phyloP scores from a whole-genome alignment of 2,329 filamentous ascomycete species.

The Stachybotrys chlorohalonatus region DNA sequence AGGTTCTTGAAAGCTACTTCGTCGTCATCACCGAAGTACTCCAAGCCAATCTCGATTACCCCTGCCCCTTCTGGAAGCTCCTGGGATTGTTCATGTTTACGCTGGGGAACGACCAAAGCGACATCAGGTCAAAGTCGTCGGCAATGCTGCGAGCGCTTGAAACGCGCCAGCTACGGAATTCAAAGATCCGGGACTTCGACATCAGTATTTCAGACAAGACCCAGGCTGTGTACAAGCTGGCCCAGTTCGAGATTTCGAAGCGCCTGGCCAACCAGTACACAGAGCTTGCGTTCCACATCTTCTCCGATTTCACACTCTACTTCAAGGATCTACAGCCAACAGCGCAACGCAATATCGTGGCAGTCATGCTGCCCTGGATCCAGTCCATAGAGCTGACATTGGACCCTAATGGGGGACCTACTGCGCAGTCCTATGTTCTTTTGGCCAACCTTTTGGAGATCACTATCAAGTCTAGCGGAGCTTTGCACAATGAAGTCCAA shows the following conservation, averaged over 20 bases:
- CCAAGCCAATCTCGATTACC: constrained; percentile 72
- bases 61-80: constrained; percentile 82
- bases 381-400: constrained; percentile 88
- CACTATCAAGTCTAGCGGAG: constrained; percentile 82
- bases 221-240: constrained; percentile 93
- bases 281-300: constrained; percentile 84
- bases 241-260: constrained; percentile 94
- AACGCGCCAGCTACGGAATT: constrained; percentile 66
- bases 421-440: constrained; percentile 86
- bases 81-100: constrained; percentile 84
- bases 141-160: constrained; percentile 74
- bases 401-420: constrained; percentile 85
- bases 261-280: constrained; percentile 80
- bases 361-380: constrained; percentile 91
- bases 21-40: constrained; percentile 84
- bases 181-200: constrained; percentile 92
- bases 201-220: constrained; percentile 99
- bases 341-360: constrained; percentile 87
- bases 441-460: constrained; percentile 93
- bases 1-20: constrained; percentile 91
- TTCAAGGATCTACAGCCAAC: constrained; percentile 80
- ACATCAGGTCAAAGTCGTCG: constrained; percentile 81
- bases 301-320: constrained; percentile 89
- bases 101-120: constrained; percentile 82
- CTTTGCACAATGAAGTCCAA: constrained; percentile 92